These are phyloP conservation scores for Aureobasidium uvarum DNA, from an alignment of 2,329 filamentous ascomycete species.

Conservation along the genomic window DNA sequence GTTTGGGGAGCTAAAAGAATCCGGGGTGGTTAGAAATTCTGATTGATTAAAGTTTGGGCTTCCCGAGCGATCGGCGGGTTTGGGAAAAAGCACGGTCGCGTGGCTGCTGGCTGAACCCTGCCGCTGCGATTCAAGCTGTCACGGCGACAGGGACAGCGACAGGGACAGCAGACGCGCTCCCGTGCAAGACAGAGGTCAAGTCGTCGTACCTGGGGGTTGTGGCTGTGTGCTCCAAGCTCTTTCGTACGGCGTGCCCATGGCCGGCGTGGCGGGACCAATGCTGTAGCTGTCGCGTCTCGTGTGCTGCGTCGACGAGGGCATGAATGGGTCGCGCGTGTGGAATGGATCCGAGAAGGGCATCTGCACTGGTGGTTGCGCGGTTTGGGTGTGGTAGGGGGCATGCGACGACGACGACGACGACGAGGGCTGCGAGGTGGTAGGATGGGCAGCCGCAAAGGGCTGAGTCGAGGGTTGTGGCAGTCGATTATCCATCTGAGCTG, in stretches of 20 bases:
- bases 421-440: constrained; percentile 30
- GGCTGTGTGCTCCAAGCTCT: constrained; percentile 30
- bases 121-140: constrained; percentile 1
- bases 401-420: constrained; percentile 40
- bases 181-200: not conserved
- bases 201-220: constrained; percentile 23
- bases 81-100: constrained; percentile 5
- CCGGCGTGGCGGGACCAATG: constrained; percentile 27
- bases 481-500: constrained; percentile 33
- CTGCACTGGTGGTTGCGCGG: constrained; percentile 45
- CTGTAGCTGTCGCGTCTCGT: constrained; percentile 46
- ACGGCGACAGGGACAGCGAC: not conserved
- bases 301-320: constrained; percentile 39
- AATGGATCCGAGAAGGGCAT: constrained; percentile 50
- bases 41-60: constrained; percentile 10
- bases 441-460: constrained; percentile 8
- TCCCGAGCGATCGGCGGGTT: constrained; percentile 11
- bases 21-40: constrained; percentile 11
- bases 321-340: constrained; percentile 49
- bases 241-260: constrained; percentile 32
- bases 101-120: constrained; percentile 24
- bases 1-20: constrained; percentile 18
- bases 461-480: constrained; percentile 37
- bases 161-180: not conserved
- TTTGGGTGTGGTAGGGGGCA: constrained; percentile 36